phyloP scores from a whole-genome alignment of 495 filamentous ascomycete species.

The Neurospora sp. region DNA sequence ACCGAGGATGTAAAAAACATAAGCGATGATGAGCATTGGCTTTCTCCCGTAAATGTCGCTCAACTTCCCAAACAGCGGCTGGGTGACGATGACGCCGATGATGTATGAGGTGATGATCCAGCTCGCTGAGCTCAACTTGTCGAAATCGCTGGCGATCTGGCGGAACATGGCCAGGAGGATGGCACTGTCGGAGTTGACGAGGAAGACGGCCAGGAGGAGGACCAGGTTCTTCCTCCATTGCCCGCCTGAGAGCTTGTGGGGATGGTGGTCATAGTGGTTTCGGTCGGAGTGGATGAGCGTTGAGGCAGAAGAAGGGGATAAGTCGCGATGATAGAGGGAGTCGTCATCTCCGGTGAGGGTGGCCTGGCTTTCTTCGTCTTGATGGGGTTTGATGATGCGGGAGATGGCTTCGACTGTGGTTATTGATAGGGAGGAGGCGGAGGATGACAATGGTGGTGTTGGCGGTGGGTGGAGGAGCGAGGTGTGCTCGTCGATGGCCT shows the following conservation, averaged over 20 bases:
- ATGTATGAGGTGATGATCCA: constrained; percentile 11
- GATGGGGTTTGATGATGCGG: neutral
- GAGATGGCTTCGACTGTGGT: neutral
- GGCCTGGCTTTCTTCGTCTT: neutral
- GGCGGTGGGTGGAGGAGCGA: neutral
- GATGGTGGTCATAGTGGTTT: neutral
- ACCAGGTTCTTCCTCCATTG: constrained; percentile 11
- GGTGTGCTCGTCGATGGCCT: neutral
- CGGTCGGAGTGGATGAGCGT: neutral
- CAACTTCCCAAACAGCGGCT: constrained; percentile 10
- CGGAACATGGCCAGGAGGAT: constrained; percentile 12
- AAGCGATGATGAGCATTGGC: constrained; percentile 8
- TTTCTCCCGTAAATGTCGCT: constrained; percentile 12
- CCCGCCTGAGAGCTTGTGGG: neutral
- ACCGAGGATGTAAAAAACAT: constrained; percentile 1
- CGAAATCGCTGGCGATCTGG: constrained; percentile 11
- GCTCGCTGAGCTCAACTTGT: constrained; percentile 6
- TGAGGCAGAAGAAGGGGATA: neutral
- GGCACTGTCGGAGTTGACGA: constrained; percentile 13
- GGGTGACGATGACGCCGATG: constrained; percentile 6
- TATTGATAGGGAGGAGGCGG: neutral
- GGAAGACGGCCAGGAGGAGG: constrained; percentile 8
- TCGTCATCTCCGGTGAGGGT: neutral
- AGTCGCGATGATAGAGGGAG: neutral
- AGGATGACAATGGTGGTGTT: neutral